These are phyloP conservation scores for Anastatica hierochuntica DNA, from an alignment of 345 rosid genomes.

Conservation along the genomic window DNA sequence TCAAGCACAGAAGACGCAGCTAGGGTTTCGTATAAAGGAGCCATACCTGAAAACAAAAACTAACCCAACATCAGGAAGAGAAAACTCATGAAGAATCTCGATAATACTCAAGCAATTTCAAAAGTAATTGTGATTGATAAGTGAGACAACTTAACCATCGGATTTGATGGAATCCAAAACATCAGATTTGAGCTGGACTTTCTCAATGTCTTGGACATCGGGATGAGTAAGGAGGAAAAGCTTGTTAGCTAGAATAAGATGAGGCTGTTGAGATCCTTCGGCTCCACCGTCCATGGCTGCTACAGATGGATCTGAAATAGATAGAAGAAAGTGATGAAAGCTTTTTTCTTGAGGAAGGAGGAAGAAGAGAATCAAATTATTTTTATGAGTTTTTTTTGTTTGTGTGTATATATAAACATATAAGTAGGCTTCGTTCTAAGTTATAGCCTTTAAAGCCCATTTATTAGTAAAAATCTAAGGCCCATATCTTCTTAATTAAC, in stretches of 20 bases:
- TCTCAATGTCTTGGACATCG: conserved; percentile 81
- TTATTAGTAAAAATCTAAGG: too few relatives aligned
- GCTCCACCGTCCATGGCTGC: conserved; percentile 58
- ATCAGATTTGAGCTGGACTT: conserved; percentile 81
- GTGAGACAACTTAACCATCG: conserved; percentile 35
- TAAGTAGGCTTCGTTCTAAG: too few relatives aligned
- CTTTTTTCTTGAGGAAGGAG: conserved; percentile 36
- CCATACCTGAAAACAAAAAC: conserved; percentile 54
- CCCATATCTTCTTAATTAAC: too few relatives aligned
- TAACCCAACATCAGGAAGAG: conserved; percentile 2
- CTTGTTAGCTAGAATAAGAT: conserved; percentile 72
- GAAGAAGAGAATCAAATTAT: too few relatives aligned
- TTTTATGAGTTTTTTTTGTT: too few relatives aligned
- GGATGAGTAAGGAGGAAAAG: conserved; percentile 71
- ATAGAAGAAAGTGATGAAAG: background rate
- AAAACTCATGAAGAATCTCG: background rate
- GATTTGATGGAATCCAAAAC: conserved; percentile 60
- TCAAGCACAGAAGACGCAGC: conserved; percentile 53
- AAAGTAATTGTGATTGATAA: background rate
- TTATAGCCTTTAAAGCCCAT: too few relatives aligned
- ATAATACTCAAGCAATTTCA: too few relatives aligned
- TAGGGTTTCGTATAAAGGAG: conserved; percentile 76
- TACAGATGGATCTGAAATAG: conserved; percentile 1
- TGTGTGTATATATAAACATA: too few relatives aligned
- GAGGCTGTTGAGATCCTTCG: conserved; percentile 82